Evolutionary conservation across 768 basidiomycete species (phyloP).

Genomic region (Serendipita sp.): DNA sequence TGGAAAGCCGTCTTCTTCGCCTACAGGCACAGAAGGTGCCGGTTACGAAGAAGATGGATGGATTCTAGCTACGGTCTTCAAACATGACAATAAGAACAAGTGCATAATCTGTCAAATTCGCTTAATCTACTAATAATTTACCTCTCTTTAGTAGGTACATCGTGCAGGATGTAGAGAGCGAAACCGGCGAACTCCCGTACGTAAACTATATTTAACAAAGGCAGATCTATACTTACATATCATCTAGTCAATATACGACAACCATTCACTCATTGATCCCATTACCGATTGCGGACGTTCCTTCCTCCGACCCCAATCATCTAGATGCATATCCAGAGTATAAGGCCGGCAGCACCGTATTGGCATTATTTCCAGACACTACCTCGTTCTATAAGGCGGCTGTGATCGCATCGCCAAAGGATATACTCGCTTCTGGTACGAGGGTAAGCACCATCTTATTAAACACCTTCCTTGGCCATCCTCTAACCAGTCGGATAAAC

Average conservation of each 20-base stretch:
- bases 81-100: not conserved
- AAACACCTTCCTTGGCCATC: conserved; percentile 4
- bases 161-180: conserved; percentile 70
- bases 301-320: conserved; percentile 42
- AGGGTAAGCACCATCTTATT: conserved; percentile 25
- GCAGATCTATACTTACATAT: not conserved
- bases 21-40: conserved; percentile 33
- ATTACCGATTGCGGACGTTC: conserved; percentile 54
- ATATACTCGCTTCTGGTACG: conserved; percentile 18
- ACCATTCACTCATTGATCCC: conserved; percentile 59
- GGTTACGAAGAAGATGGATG: conserved; percentile 37
- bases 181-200: conserved; percentile 32
- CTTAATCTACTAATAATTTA: not conserved
- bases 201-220: not conserved
- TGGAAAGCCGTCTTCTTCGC: conserved; percentile 18
- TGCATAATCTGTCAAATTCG: not conserved
- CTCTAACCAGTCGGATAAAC: no score
- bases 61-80: conserved; percentile 43
- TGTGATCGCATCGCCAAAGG: conserved; percentile 51
- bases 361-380: conserved; percentile 83
- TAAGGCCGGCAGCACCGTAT: conserved; percentile 49
- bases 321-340: conserved; percentile 57
- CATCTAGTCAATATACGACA: conserved; percentile 45
- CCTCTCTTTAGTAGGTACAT: conserved; percentile 42
- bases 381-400: conserved; percentile 83